Evolutionary conservation across 345 rosid species (phyloP), one percentile per base, ranked within the genome.

Genomic region (Populus euphratica): DNA sequence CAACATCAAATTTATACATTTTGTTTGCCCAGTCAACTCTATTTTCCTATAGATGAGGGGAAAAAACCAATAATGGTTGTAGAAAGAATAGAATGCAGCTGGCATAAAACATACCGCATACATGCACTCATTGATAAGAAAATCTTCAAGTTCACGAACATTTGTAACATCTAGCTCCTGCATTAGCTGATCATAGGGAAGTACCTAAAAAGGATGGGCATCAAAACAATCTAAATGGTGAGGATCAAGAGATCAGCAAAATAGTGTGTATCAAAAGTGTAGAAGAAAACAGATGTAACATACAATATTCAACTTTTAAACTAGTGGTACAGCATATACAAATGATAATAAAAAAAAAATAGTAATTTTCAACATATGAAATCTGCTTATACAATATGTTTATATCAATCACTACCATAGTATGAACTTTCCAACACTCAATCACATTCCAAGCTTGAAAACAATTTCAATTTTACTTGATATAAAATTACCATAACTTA

Each of bases 61-160:
- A 38, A 49, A 39, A 18, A 65, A 1, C 8, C 38, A 5, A 70
- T 39, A 33, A 71, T 16, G 18, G 21, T 25, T 2, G 25, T 10
- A 17, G 11, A 5, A 43, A 31, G 59, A 76, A 56, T 52, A 61
- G 49, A 47, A 75, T 68, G n/a, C 36, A 38, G 72, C 62, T 9
- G 43, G 43, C 75, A 81, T 78, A 70, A 69, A 35, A 88, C 99
- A 52, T 86, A 94, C 99, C 86, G 83, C 90, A 76, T 93, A 94
- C 97, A 96, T 93, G 86, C 99, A 93, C 78, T 92, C 99, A 66
- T 96, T 93, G 77, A 94, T 96, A 59, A 96, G 98, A 88, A 96
- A 96, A 88, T 96, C 98, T 82, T 96, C 98, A 76, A 96, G 99
- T 80, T 96, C 94, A 78, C 99, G 96, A 12, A 93, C 96, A 91